Base-by-base conservation (phyloP, 768 basidiomycete species). In the Russula vinacea region DNA sequence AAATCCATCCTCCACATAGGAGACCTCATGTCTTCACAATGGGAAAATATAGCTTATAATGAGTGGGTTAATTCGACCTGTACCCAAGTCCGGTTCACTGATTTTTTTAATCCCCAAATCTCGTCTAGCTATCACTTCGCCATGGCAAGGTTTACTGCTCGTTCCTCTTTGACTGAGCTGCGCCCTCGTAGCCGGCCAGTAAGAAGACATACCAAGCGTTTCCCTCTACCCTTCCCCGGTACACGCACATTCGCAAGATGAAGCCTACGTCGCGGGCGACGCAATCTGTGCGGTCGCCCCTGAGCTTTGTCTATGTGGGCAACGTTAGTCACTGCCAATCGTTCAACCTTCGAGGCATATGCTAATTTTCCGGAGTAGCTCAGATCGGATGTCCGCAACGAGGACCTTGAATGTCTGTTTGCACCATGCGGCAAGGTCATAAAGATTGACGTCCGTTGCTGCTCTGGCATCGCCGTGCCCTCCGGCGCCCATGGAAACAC, bases 261-360 rank as follows among this genome's bases (percentile, higher is more conserved):
- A 64, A 42, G 62, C 58, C 45, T 44, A 62, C 17, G 35, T 60
- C n/a, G 61, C 65, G 37, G 16, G 16, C 16, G 33, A 29, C 19
- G 8, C 24, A 26, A 19, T 39, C 22, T 16, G 44, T 5, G 39
- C 42, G 29, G 33, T 49, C 58, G 8, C 47, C 68, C 9, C 72
- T 71, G 60, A 73, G 71, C 37, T 76, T 75, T 62, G 78, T 84
- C 26, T 88, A 77, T 67, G 82, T 87, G 22, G 87, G 88, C 45
- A 88, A 88, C 70, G 88, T 88, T 68, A 65, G 84, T 76, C 22
- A 19, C 19, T n/a, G n/a, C 7, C 54, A 80, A 35, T n/a, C 75
- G 49, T 73, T 78, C 32, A 53, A 50, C 45, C 47, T 63, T 26
- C n/a, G 29, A 39, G 52, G 39, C 24, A 33, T 7, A 37, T 26